These are phyloP conservation scores for Ambrosiella cleistominuta DNA, from an alignment of 2,329 filamentous ascomycete genomes.

Conservation along the genomic window DNA sequence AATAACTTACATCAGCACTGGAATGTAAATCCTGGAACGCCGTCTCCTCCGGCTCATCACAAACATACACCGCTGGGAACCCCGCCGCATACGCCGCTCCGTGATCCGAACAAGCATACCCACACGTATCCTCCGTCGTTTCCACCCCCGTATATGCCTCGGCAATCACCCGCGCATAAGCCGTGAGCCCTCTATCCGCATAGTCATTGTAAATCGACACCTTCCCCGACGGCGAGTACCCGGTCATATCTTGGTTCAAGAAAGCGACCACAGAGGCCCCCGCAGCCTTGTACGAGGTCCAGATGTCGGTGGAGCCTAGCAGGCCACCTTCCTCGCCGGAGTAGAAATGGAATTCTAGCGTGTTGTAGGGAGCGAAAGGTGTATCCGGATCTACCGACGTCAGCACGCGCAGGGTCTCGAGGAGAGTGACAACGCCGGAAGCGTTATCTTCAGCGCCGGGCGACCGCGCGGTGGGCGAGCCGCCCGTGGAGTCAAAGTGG, in stretches of 20 bases:
- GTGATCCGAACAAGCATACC: constrained; percentile 30
- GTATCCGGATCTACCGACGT: constrained; percentile 17
- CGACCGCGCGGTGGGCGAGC: constrained; percentile 16
- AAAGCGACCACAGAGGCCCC: constrained; percentile 27
- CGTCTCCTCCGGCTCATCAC: constrained; percentile 20
- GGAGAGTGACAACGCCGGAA: constrained; percentile 27
- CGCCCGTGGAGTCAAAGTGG: constrained; percentile 28
- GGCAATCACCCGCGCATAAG: constrained; percentile 21
- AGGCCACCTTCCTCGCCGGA: constrained; percentile 31
- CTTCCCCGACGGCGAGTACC: constrained; percentile 28
- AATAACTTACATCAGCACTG: constrained; percentile 20
- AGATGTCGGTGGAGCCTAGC: constrained; percentile 29
- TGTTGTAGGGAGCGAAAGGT: constrained; percentile 20
- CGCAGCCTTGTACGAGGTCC: constrained; percentile 24
- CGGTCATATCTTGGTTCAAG: constrained; percentile 34
- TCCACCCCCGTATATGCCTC: constrained; percentile 19
- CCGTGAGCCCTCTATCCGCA: constrained; percentile 24
- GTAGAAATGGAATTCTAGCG: constrained; percentile 37
- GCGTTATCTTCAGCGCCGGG: constrained; percentile 34
- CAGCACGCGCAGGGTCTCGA: constrained; percentile 30
- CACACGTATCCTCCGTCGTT: constrained; percentile 22
- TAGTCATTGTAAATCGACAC: constrained; percentile 30
- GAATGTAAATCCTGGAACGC: constrained; percentile 21
- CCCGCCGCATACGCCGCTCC: constrained; percentile 20
- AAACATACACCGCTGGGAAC: constrained; percentile 24